Percentiles rank a stretch among this genome's conserved stretches.
These are phyloP conservation scores for Metarhizium brunneum DNA, from an alignment of 2,329 filamentous ascomycete species.

Conservation along the genomic window DNA sequence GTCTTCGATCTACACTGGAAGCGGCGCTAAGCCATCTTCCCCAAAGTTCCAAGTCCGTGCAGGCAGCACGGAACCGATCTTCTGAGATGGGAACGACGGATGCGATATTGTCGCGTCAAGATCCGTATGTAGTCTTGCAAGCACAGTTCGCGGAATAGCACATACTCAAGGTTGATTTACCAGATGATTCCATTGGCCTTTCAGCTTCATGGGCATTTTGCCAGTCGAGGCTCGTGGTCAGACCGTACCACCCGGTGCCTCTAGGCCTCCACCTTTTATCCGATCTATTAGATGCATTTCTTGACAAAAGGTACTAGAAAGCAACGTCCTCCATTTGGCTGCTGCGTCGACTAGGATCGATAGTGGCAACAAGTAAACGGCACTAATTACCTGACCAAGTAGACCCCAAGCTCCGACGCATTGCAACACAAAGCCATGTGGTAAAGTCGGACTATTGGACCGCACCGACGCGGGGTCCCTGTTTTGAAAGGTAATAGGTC, in stretches of 20 bases:
- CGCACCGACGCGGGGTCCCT: not conserved
- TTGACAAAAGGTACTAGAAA: too few relatives aligned
- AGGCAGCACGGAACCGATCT: conserved; percentile 17
- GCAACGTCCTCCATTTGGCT: too few relatives aligned
- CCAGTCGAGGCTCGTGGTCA: not conserved
- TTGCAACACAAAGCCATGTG: too few relatives aligned
- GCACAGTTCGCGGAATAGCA: conserved; percentile 5
- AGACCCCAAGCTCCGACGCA: too few relatives aligned
- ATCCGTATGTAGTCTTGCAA: conserved; percentile 9
- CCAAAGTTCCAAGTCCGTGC: conserved; percentile 22
- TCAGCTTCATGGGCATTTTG: not conserved
- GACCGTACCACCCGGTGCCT: too few relatives aligned
- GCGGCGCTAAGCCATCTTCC: conserved; percentile 17
- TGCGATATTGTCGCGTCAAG: conserved; percentile 1
- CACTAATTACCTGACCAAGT: too few relatives aligned
- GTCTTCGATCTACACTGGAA: conserved; percentile 17
- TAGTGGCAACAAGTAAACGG: too few relatives aligned
- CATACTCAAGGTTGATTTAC: not conserved
- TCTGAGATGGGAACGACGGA: conserved; percentile 2
- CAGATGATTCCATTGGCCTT: not conserved
- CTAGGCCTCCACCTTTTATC: too few relatives aligned
- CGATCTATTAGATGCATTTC: too few relatives aligned
- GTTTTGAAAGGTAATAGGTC: not conserved
- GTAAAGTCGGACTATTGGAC: too few relatives aligned
- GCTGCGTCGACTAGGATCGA: too few relatives aligned